Base-by-base conservation (phyloP, 1,284 basidiomycete species). In the Tausonia pullulans region DNA sequence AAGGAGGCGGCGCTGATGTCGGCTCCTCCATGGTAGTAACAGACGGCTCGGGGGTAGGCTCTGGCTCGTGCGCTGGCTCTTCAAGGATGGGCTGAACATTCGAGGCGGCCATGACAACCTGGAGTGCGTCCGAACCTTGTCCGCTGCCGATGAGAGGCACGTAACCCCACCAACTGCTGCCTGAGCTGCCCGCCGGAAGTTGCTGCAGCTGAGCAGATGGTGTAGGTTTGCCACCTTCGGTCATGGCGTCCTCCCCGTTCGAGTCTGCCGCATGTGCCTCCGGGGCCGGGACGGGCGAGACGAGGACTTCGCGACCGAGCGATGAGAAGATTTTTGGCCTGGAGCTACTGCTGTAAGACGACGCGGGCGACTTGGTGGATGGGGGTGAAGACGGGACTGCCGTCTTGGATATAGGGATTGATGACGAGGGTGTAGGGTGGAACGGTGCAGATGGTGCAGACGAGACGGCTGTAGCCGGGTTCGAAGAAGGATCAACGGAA, bases 341-440 rank as follows among this genome's bases (percentile, higher is more conserved):
- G 5, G 49, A 53, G 40, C 50, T 41, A 9, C 39, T 43, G 49
- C 44, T 43, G 3, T 40, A 53, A 39, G 40, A 52, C 7, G 60
- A 40, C 4, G 48, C 40, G 3, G 58, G 40, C 4, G 58, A 51
- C 60, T 1, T 70, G 63, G n/a, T 72, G 69, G 5, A 72, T 56
- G 0, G 72, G 69, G 7, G 63, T 48, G 4, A 71, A 51, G 41
- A 44, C 27, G 5, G 63, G 45, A 5, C 66, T 60, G 51, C 68
- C 59, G 58, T 72, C 72, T n/a, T 60, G 27, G 50, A 69, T 62
- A 8, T 68, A 65, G 43, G 71, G 58, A 62, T 72, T 68, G 63
- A 73, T 69, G 9, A 69, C 70, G 52, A 70, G 50, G 58, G 70
- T 67, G 48, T 5, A 41, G 58, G 46, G n/a, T 11, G 5, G 51